Evolutionary conservation across 768 basidiomycete genomes (phyloP).

Genomic region (Suillus brevipes): DNA sequence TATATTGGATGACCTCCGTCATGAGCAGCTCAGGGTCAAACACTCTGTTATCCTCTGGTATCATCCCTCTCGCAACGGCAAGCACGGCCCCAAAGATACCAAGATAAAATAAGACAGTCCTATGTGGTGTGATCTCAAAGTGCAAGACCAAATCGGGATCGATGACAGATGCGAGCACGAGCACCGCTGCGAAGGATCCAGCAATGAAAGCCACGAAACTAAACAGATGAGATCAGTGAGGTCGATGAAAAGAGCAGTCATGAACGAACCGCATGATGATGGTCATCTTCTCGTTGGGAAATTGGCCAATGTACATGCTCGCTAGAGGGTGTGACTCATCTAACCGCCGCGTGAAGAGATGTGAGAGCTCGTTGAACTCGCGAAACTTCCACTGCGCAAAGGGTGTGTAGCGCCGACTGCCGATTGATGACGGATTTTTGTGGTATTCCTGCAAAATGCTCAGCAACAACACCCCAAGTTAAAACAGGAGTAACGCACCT

Average conservation of each 20-base stretch:
- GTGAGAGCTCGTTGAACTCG: slow-evolving; percentile 97
- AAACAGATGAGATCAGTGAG: slow-evolving; percentile 1
- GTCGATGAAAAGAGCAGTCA: background rate
- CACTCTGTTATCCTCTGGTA: slow-evolving; percentile 90
- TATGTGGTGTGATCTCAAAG: slow-evolving; percentile 92
- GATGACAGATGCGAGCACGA: slow-evolving; percentile 86
- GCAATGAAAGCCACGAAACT: slow-evolving; percentile 97
- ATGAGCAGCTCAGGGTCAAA: slow-evolving; percentile 94
- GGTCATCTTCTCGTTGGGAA: slow-evolving; percentile 92
- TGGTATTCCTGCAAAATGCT: slow-evolving; percentile 82
- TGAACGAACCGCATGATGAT: slow-evolving; percentile 79
- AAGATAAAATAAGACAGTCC: slow-evolving; percentile 93
- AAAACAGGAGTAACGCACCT: slow-evolving; percentile 52
- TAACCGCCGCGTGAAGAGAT: slow-evolving; percentile 83
- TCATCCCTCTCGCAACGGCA: slow-evolving; percentile 91
- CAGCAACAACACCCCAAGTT: background rate
- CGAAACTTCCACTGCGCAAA: slow-evolving; percentile 98
- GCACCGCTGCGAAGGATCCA: slow-evolving; percentile 94
- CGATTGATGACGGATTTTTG: slow-evolving; percentile 95
- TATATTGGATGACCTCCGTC: slow-evolving; percentile 89
- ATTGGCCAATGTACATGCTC: slow-evolving; percentile 96
- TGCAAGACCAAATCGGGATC: slow-evolving; percentile 93
- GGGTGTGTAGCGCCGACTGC: slow-evolving; percentile 88
- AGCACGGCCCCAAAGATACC: slow-evolving; percentile 85
- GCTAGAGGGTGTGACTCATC: slow-evolving; percentile 88